phyloP scores from a whole-genome alignment of 805 yeast species.

The Metschnikowia baotianmanensis region DNA sequence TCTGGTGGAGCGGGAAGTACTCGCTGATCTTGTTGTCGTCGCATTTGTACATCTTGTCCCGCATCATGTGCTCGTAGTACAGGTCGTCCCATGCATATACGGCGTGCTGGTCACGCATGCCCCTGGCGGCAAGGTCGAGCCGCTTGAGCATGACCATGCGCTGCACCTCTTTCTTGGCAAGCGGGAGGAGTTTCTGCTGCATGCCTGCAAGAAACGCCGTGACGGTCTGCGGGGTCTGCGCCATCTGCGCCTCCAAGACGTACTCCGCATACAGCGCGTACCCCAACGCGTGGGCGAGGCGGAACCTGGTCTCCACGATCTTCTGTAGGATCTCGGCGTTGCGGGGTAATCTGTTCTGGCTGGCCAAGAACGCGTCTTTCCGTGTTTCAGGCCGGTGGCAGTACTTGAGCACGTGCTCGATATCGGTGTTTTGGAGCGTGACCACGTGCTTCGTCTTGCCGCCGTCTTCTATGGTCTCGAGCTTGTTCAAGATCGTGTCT shows the following conservation, averaged over 20 bases:
- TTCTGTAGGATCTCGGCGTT: constrained; percentile 60
- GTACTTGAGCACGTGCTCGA: constrained; percentile 69
- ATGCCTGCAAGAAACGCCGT: constrained; percentile 60
- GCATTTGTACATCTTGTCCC: constrained; percentile 67
- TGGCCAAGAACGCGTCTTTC: constrained; percentile 59
- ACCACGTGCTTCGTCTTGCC: constrained; percentile 50
- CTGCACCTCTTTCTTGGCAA: constrained; percentile 54
- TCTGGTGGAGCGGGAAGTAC: constrained; percentile 69
- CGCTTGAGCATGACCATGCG: constrained; percentile 50
- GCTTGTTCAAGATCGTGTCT: constrained; percentile 53
- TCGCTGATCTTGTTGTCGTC: constrained; percentile 71
- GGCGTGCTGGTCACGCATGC: constrained; percentile 36
- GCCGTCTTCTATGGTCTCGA: constrained; percentile 44
- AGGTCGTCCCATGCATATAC: constrained; percentile 71
- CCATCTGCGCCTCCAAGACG: constrained; percentile 76
- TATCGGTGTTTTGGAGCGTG: constrained; percentile 78
- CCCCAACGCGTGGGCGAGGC: constrained; percentile 62
- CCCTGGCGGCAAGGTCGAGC: constrained; percentile 47
- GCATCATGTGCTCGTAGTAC: constrained; percentile 60
- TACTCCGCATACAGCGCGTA: constrained; percentile 67
- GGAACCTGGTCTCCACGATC: constrained; percentile 58
- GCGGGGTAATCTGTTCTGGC: constrained; percentile 58
- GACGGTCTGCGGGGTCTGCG: constrained; percentile 62
- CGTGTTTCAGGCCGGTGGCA: constrained; percentile 65
- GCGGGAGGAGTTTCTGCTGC: constrained; percentile 52